Base-by-base conservation (phyloP, 441 rosid genomes). In the Populus hybrid region DNA sequence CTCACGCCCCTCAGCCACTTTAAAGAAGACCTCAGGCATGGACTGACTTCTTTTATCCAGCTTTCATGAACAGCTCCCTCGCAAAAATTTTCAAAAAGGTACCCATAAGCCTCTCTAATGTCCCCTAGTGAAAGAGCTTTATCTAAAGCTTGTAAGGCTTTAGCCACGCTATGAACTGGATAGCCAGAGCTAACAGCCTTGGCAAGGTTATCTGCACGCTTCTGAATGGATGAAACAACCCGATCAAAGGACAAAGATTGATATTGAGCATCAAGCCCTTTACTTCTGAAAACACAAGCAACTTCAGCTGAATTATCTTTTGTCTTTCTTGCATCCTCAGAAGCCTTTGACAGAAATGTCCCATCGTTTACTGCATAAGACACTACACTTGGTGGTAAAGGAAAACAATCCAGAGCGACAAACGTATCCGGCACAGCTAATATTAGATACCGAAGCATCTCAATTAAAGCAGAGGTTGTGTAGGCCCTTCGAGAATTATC, bases 401-500 rank as follows among this genome's bases (percentile, higher is more conserved):
- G 99, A 78, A 95, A 92, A 90, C 95, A 97, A 85, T 95, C 98
- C 80, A 92, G 74, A 76, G 97, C 94, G 85, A 97, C 98, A 88
- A 95, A 95, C 69, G 99, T 88, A 85, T 97, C 98, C 3, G 99
- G 99, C 30, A 92, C 96, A 86, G 96, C 97, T 77, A 91, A 87
- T 78, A 95, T 89, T 89, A 97, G 85, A 83, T 93, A 97, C 67
- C 92, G 91, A 82, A 97, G 89, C 98, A 97, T 90, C 89, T 97
- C 99, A 81, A 86, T 84, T 69, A 95, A 76, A 28, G 99, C 99
- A 85, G 97, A 91, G 72, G 87, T 88, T 71, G 97, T 92, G 82
- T 95, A 97, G 24, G 97, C 97, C 84, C 98, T 90, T 75, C 97
- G 90, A 69, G 99, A 97, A 89, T 97, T 95, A 89, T 95, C 98